Base-by-base conservation (phyloP, 345 rosid species). In the Clarkia xantiana region DNA sequence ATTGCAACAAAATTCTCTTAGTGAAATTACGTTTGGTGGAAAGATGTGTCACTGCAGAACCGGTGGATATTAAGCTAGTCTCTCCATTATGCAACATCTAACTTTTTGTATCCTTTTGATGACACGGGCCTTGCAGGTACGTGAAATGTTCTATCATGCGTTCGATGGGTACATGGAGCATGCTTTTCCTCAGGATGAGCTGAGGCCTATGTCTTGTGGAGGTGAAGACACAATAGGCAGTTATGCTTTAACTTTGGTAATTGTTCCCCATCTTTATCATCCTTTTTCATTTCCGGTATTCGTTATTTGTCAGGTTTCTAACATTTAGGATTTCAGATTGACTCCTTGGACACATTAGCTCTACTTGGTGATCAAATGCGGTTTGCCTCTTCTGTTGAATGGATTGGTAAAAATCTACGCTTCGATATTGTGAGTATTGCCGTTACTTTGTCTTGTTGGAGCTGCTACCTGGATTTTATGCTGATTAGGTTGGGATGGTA, bases 211-310 rank as follows among this genome's bases (percentile, higher is more conserved):
- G 18, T 81, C 98, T 1, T 86, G 98, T 67, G 66, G 62, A 61
- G 98, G 98, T 53, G 98, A 84, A 79, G 93, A 91, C 66, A 69
- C 87, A 0, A 76, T 91, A 63, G 98, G 96, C 63, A 90, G 89
- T 66, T 91, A 91, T 76, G 98, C 96, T 46, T 72, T 91, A 71
- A 86, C 96, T 9, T 61, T 91, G 93, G 98, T 84, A 71, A 44
- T 57, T 45, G 52, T 14, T 19, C 40, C 34, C 55, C 40, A 42
- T 9, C 22, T 14, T 44, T 22, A 11, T 13, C 39, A 20, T 42
- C 22, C 51, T 42, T 49, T 16, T 16, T 12, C 11, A 42, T 15
- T 40, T 19, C 50, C 15, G 5, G 14, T 25, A 22, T 58, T 34
- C 48, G 42, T 57, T 9, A 66, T 57, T 42, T 9, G 45, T 72